Conservation (phyloP, 805 yeast genomes). For the Wickerhamomyces queroliae region DNA sequence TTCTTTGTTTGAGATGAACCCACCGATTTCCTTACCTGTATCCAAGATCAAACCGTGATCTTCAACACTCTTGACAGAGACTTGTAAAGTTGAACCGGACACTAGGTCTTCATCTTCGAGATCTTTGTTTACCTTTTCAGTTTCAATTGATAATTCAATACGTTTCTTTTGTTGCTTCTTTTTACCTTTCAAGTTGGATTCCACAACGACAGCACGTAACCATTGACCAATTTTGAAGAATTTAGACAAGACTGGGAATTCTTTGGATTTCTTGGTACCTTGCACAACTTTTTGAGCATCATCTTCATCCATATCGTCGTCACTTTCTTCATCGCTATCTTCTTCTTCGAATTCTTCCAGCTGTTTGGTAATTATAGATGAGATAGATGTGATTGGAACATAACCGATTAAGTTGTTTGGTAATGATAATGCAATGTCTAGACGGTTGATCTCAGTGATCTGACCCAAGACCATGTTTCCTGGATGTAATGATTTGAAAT, state of each 20-base stretch:
- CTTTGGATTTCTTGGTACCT: conserved; percentile 25
- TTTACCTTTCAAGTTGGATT: conserved; percentile 37
- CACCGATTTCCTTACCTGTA: conserved; percentile 57
- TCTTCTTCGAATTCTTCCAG: conserved; percentile 53
- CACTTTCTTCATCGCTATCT: conserved; percentile 34
- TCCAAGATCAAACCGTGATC: conserved; percentile 87
- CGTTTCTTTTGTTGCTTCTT: conserved; percentile 44
- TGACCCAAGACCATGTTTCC: conserved; percentile 81
- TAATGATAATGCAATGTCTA: conserved; percentile 64
- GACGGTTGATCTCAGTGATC: conserved; percentile 49
- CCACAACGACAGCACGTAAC: conserved; percentile 75
- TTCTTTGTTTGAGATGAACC: conserved; percentile 74
- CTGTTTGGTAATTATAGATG: conserved; percentile 50
- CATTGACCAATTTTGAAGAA: conserved; percentile 75
- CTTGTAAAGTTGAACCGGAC: conserved; percentile 65
- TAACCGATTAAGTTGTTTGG: conserved; percentile 80
- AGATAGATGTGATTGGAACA: conserved; percentile 68
- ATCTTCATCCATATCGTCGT: conserved; percentile 26
- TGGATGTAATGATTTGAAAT: conserved; percentile 55
- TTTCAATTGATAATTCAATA: conserved; percentile 69
- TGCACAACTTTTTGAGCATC: conserved; percentile 24
- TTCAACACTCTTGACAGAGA: conserved; percentile 71
- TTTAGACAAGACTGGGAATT: conserved; percentile 49
- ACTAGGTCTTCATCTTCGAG: conserved; percentile 61
- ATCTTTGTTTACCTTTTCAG: conserved; percentile 57